A percentile compares a stretch with the other conserved stretches of the same genome.
These are phyloP conservation scores for Serendipita sp. DNA, from an alignment of 1,284 basidiomycete species.

Conservation along the genomic window DNA sequence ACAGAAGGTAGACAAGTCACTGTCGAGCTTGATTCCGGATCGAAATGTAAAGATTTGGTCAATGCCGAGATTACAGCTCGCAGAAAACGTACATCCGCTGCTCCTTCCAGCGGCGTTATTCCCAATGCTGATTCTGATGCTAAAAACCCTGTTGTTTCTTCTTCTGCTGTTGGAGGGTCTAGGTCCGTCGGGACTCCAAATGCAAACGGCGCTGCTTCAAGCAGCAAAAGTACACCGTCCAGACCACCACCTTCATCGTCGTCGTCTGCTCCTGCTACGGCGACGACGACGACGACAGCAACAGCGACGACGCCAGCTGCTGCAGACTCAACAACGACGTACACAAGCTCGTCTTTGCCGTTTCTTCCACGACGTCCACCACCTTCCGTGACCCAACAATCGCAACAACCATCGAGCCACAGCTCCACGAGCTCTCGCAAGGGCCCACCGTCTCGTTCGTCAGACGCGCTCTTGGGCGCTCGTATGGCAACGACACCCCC, in stretches of 20 bases:
- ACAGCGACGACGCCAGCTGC: not conserved
- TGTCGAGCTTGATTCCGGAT: conserved; percentile 29
- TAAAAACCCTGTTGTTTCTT: not conserved
- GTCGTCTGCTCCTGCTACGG: not conserved
- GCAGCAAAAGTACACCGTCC: not conserved
- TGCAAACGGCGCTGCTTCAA: not conserved
- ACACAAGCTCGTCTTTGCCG: not conserved
- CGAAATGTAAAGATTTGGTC: conserved; percentile 24
- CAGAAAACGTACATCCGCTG: conserved; percentile 20
- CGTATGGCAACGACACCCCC: not conserved
- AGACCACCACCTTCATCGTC: conserved; percentile 9
- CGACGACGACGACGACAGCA: too few species aligned
- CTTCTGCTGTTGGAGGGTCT: too few species aligned
- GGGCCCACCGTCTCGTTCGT: too few species aligned
- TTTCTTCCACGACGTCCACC: not conserved
- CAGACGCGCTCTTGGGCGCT: too few species aligned
- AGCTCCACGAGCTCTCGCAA: too few species aligned
- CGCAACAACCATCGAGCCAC: not conserved
- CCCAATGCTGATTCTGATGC: not conserved
- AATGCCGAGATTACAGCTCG: conserved; percentile 24
- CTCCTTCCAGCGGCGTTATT: not conserved
- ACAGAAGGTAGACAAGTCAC: conserved; percentile 20
- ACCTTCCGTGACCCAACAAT: not conserved
- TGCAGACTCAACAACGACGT: not conserved
- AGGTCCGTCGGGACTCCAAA: not conserved